These are phyloP conservation scores for Paramecium primaurelia DNA, from an alignment of 73 alveolate genomes.

Conservation along the genomic window DNA sequence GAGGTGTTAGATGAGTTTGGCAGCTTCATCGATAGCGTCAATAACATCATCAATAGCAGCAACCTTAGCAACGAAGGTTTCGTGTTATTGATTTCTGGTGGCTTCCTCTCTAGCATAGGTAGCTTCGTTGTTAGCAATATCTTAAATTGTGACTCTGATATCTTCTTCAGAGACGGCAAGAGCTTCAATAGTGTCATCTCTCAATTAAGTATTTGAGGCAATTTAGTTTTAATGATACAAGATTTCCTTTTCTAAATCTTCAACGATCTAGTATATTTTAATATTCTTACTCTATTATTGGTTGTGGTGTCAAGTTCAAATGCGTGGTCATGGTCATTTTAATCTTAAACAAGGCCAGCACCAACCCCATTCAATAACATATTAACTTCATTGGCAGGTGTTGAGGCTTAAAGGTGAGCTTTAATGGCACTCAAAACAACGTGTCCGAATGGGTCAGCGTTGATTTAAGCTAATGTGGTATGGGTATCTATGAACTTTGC, in stretches of 20 bases:
- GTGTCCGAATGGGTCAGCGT: slow-evolving; percentile 50
- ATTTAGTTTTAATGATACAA: slow-evolving; percentile 17
- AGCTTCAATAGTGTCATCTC: slow-evolving; percentile 48
- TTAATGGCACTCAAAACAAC: slow-evolving; percentile 40
- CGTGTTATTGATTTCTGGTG: slow-evolving; percentile 40
- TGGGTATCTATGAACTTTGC: slow-evolving; percentile 38
- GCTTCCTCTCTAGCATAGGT: slow-evolving; percentile 56
- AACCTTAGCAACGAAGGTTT: slow-evolving; percentile 7
- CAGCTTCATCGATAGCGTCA: slow-evolving; percentile 60
- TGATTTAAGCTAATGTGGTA: slow-evolving; percentile 30
- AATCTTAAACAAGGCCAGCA: slow-evolving; percentile 43
- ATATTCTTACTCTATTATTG: neutral
- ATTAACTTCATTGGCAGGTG: slow-evolving; percentile 48
- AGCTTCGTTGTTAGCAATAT: slow-evolving; percentile 42
- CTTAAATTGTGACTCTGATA: slow-evolving; percentile 11
- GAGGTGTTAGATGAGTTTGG: slow-evolving; percentile 53
- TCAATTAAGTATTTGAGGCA: slow-evolving; percentile 5
- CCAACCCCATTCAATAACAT: slow-evolving; percentile 37
- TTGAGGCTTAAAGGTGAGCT: slow-evolving; percentile 39
- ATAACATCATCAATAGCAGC: slow-evolving; percentile 56
- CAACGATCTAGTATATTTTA: neutral
- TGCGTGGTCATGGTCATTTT: slow-evolving; percentile 19
- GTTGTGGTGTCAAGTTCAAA: neutral
- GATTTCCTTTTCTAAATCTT: slow-evolving; percentile 28
- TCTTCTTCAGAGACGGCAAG: slow-evolving; percentile 35